Percentiles rank a stretch among this genome's conserved stretches.
These are phyloP conservation scores for Amanita inopinata DNA, from an alignment of 768 basidiomycete species.

Conservation along the genomic window DNA sequence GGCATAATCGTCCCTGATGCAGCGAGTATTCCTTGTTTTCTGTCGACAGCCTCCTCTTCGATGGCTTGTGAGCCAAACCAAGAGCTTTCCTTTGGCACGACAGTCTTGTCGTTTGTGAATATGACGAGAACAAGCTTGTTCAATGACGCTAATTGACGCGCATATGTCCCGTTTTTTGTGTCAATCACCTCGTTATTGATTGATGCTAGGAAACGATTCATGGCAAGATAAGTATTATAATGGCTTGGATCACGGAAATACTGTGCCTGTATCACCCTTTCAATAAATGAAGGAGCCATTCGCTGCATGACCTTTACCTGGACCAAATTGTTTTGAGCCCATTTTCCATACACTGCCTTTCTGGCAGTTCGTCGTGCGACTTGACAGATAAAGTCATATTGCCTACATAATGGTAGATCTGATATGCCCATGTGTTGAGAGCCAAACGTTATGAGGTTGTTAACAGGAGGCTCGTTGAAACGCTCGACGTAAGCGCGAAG, in stretches of 20 bases:
- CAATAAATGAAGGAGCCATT: not conserved
- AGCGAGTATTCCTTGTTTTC: not conserved
- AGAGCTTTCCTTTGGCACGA: conserved; percentile 74
- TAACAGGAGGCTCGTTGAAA: conserved; percentile 61
- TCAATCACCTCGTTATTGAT: conserved; percentile 72
- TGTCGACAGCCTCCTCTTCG: conserved; percentile 21
- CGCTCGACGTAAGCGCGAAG: conserved; percentile 76
- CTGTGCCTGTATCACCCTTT: conserved; percentile 48
- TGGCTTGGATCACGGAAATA: conserved; percentile 72
- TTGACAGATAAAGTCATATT: conserved; percentile 62
- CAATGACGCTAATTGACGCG: conserved; percentile 47
- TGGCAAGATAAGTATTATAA: conserved; percentile 43
- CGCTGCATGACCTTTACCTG: conserved; percentile 36
- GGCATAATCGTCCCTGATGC: conserved; percentile 37
- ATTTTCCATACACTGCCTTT: conserved; percentile 57
- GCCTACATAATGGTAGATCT: conserved; percentile 57
- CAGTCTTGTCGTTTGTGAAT: conserved; percentile 66
- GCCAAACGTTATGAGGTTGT: conserved; percentile 82
- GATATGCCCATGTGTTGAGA: conserved; percentile 83
- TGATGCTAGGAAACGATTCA: conserved; percentile 58
- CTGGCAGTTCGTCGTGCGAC: conserved; percentile 52
- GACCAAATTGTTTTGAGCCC: conserved; percentile 69
- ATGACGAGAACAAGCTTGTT: conserved; percentile 63
- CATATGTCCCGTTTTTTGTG: conserved; percentile 49
- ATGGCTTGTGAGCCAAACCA: conserved; percentile 75